These are phyloP conservation scores for Acanthamoeba sp. DNA, from an alignment of 208 protist genomes.

Conservation along the genomic window DNA sequence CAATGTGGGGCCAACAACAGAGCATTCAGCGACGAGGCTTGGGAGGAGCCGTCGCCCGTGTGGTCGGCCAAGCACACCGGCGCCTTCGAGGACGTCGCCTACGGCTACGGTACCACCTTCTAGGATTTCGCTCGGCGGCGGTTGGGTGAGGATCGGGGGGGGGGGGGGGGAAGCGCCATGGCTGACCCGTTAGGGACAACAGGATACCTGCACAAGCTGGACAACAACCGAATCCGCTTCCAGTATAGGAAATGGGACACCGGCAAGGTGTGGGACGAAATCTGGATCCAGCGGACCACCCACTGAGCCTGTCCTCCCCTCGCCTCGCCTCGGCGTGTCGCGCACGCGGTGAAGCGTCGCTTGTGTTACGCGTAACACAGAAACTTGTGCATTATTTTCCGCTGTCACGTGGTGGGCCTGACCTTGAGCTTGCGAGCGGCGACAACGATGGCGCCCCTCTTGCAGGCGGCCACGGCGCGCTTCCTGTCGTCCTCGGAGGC, in stretches of 20 bases:
- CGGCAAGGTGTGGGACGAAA: constrained; percentile 41
- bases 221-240: constrained; percentile 43
- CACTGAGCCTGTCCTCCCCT: background rate
- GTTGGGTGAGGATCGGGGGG: too few species aligned
- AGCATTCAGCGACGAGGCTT: constrained; percentile 48
- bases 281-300: background rate
- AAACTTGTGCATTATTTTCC: too few species aligned
- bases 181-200: too few species aligned
- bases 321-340: too few species aligned
- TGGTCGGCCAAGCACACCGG: constrained; percentile 43
- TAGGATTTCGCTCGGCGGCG: background rate
- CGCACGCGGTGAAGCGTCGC: too few species aligned
- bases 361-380: too few species aligned
- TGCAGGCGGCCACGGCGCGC: background rate
- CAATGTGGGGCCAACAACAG: background rate
- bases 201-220: constrained; percentile 47
- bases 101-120: constrained; percentile 3
- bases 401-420: background rate
- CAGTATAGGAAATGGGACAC: constrained; percentile 27
- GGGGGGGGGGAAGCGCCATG: too few species aligned
- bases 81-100: background rate
- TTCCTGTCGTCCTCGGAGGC: background rate
- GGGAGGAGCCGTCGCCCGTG: background rate
- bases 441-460: background rate
- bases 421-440: constrained; percentile 39